Evolutionary conservation across 768 basidiomycete species (phyloP), one percentile per base, ranked within the genome.

Genomic region (Xerocomellus dryophilus): DNA sequence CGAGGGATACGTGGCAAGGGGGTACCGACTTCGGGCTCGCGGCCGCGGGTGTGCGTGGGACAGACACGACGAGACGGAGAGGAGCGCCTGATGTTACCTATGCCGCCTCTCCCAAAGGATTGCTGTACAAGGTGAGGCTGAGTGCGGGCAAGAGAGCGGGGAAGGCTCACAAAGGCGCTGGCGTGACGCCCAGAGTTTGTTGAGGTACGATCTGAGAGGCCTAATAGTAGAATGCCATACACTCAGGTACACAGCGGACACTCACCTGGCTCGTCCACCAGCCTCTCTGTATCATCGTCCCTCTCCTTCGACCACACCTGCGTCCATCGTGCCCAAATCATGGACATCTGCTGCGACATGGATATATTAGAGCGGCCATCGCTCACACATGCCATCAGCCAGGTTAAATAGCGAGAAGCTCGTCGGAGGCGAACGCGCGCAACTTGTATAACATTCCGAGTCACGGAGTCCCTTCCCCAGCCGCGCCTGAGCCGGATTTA

Each of bases 101-200:
- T 25, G 9, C 88, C 86, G 6, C 87, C 88, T 54, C 88, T 76
- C 7, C 88, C 87, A 36, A 82, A 78, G 5, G 84, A 84, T 32
- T 71, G 69, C 79, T 82, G 39, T 20, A n/a, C 35, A 35, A 18
- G 5, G 2, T 2, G 31, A 5, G n/a, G 4, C 3, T 55, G 18
- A 53, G 23, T 25, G 20, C 23, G 18, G n/a, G 57, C 49, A 43
- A 51, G 49, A 21, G 27, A 34, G 7, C 2, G 43, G 7, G 39
- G 20, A 23, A 18, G 36, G 74, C 83, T 63, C 58, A 84, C 84
- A 57, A 79, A 77, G 17, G 70, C 69, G 0, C 82, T 82, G 41
- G 83, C 84, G 48, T 78, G 81, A 50, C 36, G 15, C 4, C 75
- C 75, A 40, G 32, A 4, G 27, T 41, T 46, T 44, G 4, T 34